A percentile compares a stretch with the other conserved stretches of the same genome.
phyloP scores from a whole-genome alignment of 345 rosid species.

The Aethionema arabicum region DNA sequence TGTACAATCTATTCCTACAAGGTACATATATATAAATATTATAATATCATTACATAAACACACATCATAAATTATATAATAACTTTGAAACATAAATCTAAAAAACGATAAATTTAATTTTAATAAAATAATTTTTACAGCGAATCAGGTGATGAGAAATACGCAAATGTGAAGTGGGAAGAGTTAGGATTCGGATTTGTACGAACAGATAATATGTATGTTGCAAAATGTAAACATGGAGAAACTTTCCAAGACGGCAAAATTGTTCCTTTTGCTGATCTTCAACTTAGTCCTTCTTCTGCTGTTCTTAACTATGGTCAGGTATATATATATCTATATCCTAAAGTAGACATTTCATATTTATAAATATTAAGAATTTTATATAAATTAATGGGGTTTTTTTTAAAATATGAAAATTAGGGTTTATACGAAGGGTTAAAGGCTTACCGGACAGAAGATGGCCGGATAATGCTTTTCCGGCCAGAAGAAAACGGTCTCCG shows the following conservation, averaged over 20 bases:
- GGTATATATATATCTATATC: slow-evolving; percentile 12
- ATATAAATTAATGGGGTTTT: slow-evolving; percentile 2
- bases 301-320: slow-evolving; percentile 40
- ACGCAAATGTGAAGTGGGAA: slow-evolving; percentile 39
- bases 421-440: slow-evolving; percentile 60
- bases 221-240: slow-evolving; percentile 28
- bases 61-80: no score
- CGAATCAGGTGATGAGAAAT: slow-evolving; percentile 34
- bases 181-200: slow-evolving; percentile 31
- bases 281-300: slow-evolving; percentile 34
- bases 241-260: slow-evolving; percentile 40
- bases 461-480: slow-evolving; percentile 47
- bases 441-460: slow-evolving; percentile 60
- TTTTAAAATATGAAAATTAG: slow-evolving; percentile 29
- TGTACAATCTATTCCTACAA: slow-evolving; percentile 20
- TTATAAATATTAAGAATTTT: neutral
- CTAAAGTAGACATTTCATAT: no score
- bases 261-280: slow-evolving; percentile 31
- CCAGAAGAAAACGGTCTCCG: slow-evolving; percentile 47
- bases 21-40: slow-evolving; percentile 4
- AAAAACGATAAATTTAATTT: neutral
- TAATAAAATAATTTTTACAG: slow-evolving; percentile 4
- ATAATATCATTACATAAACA: neutral
- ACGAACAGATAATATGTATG: slow-evolving; percentile 33
- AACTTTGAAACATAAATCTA: neutral